Evolutionary conservation across 139 green algal species (phyloP), one percentile per base, ranked within the genome.

Genomic region (Coelastrella sp.): DNA sequence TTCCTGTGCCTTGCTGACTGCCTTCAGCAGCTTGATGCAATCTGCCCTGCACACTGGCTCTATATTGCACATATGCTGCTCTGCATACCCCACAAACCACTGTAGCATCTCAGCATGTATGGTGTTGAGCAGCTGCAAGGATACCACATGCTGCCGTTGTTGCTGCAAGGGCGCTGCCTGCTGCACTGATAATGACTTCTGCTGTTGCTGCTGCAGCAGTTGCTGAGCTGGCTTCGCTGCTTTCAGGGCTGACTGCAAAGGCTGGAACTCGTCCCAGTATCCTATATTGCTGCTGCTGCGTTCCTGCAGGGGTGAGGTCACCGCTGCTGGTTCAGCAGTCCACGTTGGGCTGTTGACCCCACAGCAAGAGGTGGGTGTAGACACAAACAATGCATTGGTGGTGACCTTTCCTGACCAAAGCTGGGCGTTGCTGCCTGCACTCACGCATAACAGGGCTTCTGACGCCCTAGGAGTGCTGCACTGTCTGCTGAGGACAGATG

Each of bases 341-440:
- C 19, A 47, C 4, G 22, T 5, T 13, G 57, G 79, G 17, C 79
- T 85, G 5, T 17, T 17, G 8, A 56, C 17, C 8, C 57, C 57
- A 54, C 3, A 20, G 16, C 57, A 61, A 17, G 57, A 73, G 57
- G 58, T 13, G n/a, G 79, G 79, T 5, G 56, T 85, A 16, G 60
- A 86, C n/a, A 74, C 80, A 86, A 86, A 86, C 60, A 86, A 22
- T 71, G 80, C 80, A 19, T 86, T 86, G 59, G 79, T 85, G 16
- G 79, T 85, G 56, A 85, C 57, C n/a, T 76, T 76, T 14, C 68
- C 68, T 76, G 68, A 76, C 68, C 68, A 76, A 7, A 32, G 58
- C 79, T 85, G 79, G 57, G 47, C 79, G n/a, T 54, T 13, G n/a
- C 79, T 85, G 79, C 79, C 17, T 85, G 57, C 79, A 73, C 32